Evolutionary conservation across 495 filamentous ascomycete species (phyloP).

Genomic region (Daldinia loculata): DNA sequence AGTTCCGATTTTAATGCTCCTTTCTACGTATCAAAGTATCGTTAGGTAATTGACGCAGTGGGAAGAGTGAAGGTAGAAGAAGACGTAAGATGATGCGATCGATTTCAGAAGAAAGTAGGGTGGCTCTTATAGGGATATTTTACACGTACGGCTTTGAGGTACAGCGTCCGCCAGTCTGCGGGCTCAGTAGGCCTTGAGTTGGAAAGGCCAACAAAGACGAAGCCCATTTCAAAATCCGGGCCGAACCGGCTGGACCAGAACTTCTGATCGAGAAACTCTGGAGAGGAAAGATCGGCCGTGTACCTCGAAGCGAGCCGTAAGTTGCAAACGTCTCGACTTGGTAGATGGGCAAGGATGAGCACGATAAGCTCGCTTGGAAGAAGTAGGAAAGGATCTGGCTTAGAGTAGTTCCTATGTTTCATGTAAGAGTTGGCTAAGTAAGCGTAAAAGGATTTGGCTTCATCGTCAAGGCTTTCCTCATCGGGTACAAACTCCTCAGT

Average conservation of each 20-base stretch:
- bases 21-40: neutral
- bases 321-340: slow-evolving; percentile 17
- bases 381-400: slow-evolving; percentile 4
- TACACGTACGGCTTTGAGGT: neutral
- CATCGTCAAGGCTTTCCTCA: neutral
- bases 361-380: slow-evolving; percentile 26
- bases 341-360: slow-evolving; percentile 16
- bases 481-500: neutral
- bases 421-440: neutral
- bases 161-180: neutral
- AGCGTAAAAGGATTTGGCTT: neutral
- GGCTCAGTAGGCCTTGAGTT: neutral
- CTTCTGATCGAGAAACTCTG: neutral
- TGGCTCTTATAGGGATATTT: neutral
- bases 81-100: neutral
- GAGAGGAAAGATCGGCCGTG: slow-evolving; percentile 4
- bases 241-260: neutral
- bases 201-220: neutral
- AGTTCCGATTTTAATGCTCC: neutral
- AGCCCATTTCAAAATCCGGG: neutral
- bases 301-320: slow-evolving; percentile 20
- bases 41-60: neutral
- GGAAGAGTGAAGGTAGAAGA: neutral
- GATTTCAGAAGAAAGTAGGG: neutral
- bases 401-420: neutral